Conservation (phyloP, 345 rosid genomes). For the Eucalyptus cloeziana region DNA sequence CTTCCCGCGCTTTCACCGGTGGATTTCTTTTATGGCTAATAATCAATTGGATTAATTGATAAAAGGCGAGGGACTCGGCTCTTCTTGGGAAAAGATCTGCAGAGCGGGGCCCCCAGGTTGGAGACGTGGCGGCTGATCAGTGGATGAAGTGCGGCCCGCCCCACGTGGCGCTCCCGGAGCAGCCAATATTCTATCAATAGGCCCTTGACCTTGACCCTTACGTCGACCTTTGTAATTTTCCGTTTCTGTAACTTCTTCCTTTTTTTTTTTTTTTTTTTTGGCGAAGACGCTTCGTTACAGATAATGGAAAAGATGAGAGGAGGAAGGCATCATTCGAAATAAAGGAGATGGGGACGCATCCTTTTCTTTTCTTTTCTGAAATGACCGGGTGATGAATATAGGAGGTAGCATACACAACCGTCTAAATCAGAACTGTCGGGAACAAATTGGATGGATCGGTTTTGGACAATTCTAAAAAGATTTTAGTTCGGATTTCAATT, state of each 20-base stretch:
- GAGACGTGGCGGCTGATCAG: neutral
- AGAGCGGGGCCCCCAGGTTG: neutral
- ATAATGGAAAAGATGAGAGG: neutral
- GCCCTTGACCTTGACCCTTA: neutral
- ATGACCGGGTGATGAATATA: neutral
- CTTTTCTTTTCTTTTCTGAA: too few species aligned
- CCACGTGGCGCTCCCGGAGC: neutral
- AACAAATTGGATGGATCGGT: too few species aligned
- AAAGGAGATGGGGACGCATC: neutral
- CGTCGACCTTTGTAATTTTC: neutral
- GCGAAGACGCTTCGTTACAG: neutral
- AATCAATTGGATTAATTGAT: neutral
- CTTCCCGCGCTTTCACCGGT: neutral
- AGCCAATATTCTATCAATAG: neutral
- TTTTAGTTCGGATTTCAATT: neutral
- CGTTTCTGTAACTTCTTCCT: neutral
- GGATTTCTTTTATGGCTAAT: too few species aligned
- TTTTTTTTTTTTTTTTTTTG: too few species aligned
- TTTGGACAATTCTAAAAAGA: neutral
- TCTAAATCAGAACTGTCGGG: too few species aligned
- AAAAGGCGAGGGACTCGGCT: neutral
- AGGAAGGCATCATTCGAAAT: neutral
- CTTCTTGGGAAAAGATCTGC: neutral
- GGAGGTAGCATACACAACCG: neutral
- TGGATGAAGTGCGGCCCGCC: neutral